Percentiles rank a stretch among this genome's conserved stretches.
These are phyloP conservation scores for Grifola frondosa DNA, from an alignment of 1,284 basidiomycete species.

Conservation along the genomic window DNA sequence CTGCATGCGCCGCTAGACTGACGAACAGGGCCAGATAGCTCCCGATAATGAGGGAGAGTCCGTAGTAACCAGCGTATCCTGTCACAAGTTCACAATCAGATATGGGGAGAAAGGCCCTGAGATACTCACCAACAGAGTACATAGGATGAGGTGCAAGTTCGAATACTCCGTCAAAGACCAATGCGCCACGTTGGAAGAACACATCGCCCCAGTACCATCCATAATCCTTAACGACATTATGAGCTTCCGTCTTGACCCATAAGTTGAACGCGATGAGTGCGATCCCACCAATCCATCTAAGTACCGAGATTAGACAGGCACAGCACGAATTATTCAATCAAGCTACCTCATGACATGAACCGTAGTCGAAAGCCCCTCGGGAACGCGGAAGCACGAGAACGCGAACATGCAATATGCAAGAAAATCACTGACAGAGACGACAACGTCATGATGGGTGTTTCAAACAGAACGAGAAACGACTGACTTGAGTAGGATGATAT, in stretches of 20 bases:
- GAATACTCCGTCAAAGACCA: constrained; percentile 98
- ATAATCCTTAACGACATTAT: constrained; percentile 92
- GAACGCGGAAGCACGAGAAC: constrained; percentile 85
- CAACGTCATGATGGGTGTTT: background rate
- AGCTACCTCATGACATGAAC: constrained; percentile 76
- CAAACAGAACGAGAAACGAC: constrained; percentile 30
- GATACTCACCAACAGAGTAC: constrained; percentile 85
- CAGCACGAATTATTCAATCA: no score
- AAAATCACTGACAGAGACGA: constrained; percentile 69
- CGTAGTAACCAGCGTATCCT: constrained; percentile 97
- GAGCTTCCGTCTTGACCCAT: constrained; percentile 98
- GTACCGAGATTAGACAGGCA: constrained; percentile 1
- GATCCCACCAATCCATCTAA: constrained; percentile 85
- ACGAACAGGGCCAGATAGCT: constrained; percentile 93
- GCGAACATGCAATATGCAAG: constrained; percentile 95
- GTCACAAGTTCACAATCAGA: constrained; percentile 1
- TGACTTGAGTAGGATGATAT: constrained; percentile 94
- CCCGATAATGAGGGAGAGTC: constrained; percentile 85
- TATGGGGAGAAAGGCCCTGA: background rate
- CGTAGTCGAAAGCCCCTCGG: constrained; percentile 68
- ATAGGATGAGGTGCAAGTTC: constrained; percentile 90
- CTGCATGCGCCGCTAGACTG: constrained; percentile 89
- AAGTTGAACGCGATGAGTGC: constrained; percentile 91
- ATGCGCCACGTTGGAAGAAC: constrained; percentile 88
- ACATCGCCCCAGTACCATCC: constrained; percentile 99